phyloP scores from a whole-genome alignment of 2,329 filamentous ascomycete genomes.

The Calonectria pteridis region DNA sequence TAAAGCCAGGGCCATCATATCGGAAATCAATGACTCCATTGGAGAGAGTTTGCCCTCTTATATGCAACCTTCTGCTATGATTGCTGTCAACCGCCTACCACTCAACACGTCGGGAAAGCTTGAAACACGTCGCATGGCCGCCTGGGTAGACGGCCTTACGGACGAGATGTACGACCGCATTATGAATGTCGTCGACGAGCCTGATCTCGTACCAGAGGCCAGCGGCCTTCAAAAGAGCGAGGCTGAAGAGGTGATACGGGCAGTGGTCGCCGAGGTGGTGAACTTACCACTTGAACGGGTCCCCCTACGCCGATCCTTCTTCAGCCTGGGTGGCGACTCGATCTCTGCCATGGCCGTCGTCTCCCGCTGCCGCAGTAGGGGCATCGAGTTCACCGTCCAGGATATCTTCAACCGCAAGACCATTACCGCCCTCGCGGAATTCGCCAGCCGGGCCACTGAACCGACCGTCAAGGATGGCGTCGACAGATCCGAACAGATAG shows the following conservation, averaged over 20 bases:
- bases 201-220: neutral
- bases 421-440: neutral
- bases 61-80: constrained; percentile 14
- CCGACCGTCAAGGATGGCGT: constrained; percentile 15
- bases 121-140: neutral
- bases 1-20: neutral
- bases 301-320: neutral
- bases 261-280: neutral
- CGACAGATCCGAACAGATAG: neutral
- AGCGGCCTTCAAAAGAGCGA: neutral
- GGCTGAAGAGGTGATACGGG: neutral
- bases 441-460: neutral
- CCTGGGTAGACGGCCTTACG: neutral
- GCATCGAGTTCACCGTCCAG: neutral
- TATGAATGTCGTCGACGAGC: neutral
- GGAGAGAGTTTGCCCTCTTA: constrained; percentile 10
- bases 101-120: constrained; percentile 5
- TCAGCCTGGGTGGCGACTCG: constrained; percentile 4
- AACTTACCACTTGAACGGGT: neutral
- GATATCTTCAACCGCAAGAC: constrained; percentile 38
- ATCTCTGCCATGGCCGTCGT: neutral
- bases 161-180: neutral
- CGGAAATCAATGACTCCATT: neutral
- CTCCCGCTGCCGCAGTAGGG: neutral
- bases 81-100: neutral